Evolutionary conservation across 2,329 filamentous ascomycete genomes (phyloP).

Genomic region (Ascochyta clinopodiicola): DNA sequence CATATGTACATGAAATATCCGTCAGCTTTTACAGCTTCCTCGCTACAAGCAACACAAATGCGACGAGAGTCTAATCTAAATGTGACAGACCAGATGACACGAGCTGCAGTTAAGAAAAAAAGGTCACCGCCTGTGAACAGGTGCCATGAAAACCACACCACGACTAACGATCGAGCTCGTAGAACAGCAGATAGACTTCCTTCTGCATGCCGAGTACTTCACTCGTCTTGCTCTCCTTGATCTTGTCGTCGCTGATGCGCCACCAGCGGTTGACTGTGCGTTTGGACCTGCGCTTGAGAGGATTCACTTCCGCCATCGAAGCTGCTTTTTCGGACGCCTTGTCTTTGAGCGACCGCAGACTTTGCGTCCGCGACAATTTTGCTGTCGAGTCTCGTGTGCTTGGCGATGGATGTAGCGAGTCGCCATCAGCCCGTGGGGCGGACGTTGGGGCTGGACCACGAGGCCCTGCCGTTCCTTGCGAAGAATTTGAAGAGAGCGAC

Average conservation of each 20-base stretch:
- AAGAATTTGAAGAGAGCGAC: slow-evolving; percentile 46
- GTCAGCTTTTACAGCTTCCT: neutral
- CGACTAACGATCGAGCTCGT: slow-evolving; percentile 72
- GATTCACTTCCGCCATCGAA: slow-evolving; percentile 54
- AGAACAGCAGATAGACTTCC: slow-evolving; percentile 96
- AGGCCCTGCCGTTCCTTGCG: slow-evolving; percentile 24
- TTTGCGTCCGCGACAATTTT: slow-evolving; percentile 33
- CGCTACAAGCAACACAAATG: neutral
- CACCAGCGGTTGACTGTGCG: slow-evolving; percentile 83
- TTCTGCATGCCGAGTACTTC: slow-evolving; percentile 93
- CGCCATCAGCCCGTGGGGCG: slow-evolving; percentile 38
- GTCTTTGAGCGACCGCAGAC: slow-evolving; percentile 41
- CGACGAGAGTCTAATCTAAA: slow-evolving; percentile 9
- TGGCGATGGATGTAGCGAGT: slow-evolving; percentile 24
- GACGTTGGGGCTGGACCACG: slow-evolving; percentile 40
- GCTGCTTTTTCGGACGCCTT: slow-evolving; percentile 40
- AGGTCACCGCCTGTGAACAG: neutral
- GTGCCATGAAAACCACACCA: no score
- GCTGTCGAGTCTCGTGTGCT: slow-evolving; percentile 24
- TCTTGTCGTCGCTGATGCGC: slow-evolving; percentile 96
- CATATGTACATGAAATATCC: neutral
- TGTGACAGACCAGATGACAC: neutral
- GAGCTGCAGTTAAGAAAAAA: neutral
- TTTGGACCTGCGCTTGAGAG: slow-evolving; percentile 61
- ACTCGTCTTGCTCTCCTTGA: slow-evolving; percentile 90